Conservation (phyloP, 2,329 filamentous ascomycete genomes). For the Fusarium transvaalense region DNA sequence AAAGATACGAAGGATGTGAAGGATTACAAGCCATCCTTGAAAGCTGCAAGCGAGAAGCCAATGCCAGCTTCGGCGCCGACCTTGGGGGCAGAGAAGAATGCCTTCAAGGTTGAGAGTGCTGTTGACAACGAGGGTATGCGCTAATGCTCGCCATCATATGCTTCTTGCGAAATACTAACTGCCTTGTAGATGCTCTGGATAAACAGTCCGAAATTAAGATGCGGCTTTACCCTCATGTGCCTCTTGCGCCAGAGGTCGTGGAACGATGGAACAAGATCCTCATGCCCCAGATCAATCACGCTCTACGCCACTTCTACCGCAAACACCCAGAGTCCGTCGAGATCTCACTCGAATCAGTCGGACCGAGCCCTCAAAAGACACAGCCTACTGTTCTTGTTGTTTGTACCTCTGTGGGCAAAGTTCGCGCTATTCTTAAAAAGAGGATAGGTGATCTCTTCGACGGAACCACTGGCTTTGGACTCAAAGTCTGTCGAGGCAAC, state of each 20-base stretch:
- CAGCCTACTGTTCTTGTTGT: conserved; percentile 81
- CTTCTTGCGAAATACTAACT: conserved; percentile 7
- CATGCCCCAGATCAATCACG: conserved; percentile 79
- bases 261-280: conserved; percentile 79
- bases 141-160: too few species aligned
- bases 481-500: conserved; percentile 79
- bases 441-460: conserved; percentile 76
- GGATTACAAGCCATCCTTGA: conserved; percentile 17
- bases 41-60: conserved; percentile 37
- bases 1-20: conserved; percentile 37
- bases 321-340: conserved; percentile 82
- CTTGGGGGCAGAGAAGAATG: conserved; percentile 7
- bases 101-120: conserved; percentile 16
- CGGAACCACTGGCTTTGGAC: conserved; percentile 68
- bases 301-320: conserved; percentile 77
- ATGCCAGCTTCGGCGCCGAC: conserved; percentile 5
- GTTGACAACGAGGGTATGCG: conserved; percentile 41
- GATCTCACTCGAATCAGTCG: conserved; percentile 81
- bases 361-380: conserved; percentile 73
- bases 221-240: conserved; percentile 70
- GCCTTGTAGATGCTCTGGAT: conserved; percentile 37
- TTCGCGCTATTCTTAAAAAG: conserved; percentile 77
- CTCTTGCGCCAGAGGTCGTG: conserved; percentile 70
- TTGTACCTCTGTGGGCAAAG: conserved; percentile 79
- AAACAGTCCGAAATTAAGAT: conserved; percentile 58